Evolutionary conservation across 2,329 filamentous ascomycete species (phyloP), one percentile per base, ranked within the genome.

Genomic region (Pseudophaeomoniella oleicola): DNA sequence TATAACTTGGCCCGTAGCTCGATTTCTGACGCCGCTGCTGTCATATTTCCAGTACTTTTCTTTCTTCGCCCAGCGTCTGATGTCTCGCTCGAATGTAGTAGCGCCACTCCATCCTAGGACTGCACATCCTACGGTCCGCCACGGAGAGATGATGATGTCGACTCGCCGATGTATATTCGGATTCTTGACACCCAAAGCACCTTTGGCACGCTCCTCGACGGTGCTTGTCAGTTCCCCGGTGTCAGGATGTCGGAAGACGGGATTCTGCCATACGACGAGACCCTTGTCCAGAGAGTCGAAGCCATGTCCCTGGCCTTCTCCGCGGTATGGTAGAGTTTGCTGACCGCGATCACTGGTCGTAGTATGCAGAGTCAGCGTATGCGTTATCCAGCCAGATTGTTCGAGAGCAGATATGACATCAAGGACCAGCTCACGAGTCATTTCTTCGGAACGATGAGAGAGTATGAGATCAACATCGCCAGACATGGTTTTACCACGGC

Each of bases 281-380:
- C 86, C 86, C 55, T 94, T 94, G 55, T 96, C 87, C 1, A 96
- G 67, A 0, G 77, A 83, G 52, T 94, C 87, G 46, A 94, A 94
- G 1, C 83, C 82, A 15, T 67, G 61, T 0, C 69, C 69, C 2
- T 62, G 60, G 10, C 52, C 50, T 4, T 59, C 54, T 4, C 54
- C 57, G 4, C 62, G 63, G 47, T 68, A 74, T 0, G 73, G 71
- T 0, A 76, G 56, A 0, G 73, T 69, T 35, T 70, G 58, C 44
- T 94, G 86, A 3, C 74, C 78, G 16, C 86, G 72, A 37, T 81
- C 69, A 9, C 80, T 83, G 44, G 77, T 82, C 33, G 71, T 73
- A 3, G 74, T 69, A 40, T 76, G 79, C 16, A 92, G 59, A 0
- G 69, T 72, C 1, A 96, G 67, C 0, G 81, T 87, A 55, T 94